These are phyloP conservation scores for Colletotrichum limetticola DNA, from an alignment of 2,329 filamentous ascomycete species.

Conservation along the genomic window DNA sequence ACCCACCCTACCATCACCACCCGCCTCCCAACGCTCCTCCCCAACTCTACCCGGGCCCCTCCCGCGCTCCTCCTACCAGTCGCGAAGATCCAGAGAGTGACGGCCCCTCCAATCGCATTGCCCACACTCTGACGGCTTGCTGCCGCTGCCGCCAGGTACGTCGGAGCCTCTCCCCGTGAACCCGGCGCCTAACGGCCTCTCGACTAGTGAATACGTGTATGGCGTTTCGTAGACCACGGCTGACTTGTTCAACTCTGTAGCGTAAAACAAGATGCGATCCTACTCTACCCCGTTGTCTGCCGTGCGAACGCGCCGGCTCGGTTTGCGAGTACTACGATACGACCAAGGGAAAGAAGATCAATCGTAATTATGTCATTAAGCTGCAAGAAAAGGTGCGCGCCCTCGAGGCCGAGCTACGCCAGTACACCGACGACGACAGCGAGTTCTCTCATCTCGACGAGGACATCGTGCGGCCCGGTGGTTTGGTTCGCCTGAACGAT, in stretches of 20 bases:
- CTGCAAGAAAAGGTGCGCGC: slow-evolving; percentile 87
- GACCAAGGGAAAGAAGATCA: slow-evolving; percentile 84
- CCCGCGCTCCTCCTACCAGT: slow-evolving; percentile 42
- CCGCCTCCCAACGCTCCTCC: slow-evolving; percentile 35
- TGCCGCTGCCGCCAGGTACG: slow-evolving; percentile 82
- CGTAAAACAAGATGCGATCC: slow-evolving; percentile 97
- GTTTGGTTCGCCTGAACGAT: slow-evolving; percentile 85
- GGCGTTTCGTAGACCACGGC: background rate
- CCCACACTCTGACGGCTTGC: slow-evolving; percentile 83
- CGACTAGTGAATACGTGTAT: slow-evolving; percentile 8
- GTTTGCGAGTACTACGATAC: slow-evolving; percentile 97
- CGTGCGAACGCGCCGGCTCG: slow-evolving; percentile 91
- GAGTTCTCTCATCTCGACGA: slow-evolving; percentile 78
- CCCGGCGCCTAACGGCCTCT: background rate
- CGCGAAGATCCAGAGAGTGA: slow-evolving; percentile 60
- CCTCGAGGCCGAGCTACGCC: slow-evolving; percentile 83
- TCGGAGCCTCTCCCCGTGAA: slow-evolving; percentile 31
- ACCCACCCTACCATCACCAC: slow-evolving; percentile 39
- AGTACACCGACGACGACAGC: slow-evolving; percentile 81
- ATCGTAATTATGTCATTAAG: slow-evolving; percentile 90
- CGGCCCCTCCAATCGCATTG: slow-evolving; percentile 69
- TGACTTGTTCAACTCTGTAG: slow-evolving; percentile 56
- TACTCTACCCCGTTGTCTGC: slow-evolving; percentile 87
- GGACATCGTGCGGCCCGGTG: slow-evolving; percentile 87
- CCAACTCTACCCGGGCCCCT: slow-evolving; percentile 42